These are phyloP conservation scores for Brassica carinata DNA, from an alignment of 345 rosid species.

Conservation along the genomic window DNA sequence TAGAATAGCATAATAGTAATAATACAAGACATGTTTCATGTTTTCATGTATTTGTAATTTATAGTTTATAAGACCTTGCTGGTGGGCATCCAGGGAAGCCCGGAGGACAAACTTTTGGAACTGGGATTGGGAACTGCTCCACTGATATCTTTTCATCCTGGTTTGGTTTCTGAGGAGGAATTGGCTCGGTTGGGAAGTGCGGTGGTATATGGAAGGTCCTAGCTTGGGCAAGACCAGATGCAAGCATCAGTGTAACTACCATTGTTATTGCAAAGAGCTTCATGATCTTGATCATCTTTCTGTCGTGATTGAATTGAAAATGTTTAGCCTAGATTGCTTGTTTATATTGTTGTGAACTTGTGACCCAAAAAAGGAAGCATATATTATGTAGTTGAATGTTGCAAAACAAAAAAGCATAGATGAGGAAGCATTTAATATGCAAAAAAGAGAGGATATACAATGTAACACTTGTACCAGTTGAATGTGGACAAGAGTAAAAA, in stretches of 20 bases:
- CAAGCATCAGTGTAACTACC: neutral
- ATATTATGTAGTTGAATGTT: neutral
- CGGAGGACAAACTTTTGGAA: neutral
- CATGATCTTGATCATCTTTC: conserved; percentile 8
- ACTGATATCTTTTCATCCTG: neutral
- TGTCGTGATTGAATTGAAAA: neutral
- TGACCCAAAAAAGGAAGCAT: neutral
- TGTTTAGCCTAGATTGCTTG: neutral
- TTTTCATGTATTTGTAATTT: neutral
- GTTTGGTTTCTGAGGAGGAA: neutral
- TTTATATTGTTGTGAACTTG: neutral
- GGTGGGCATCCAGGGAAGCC: neutral
- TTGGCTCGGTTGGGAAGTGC: neutral
- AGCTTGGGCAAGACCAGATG: neutral
- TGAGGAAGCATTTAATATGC: neutral
- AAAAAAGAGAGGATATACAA: neutral
- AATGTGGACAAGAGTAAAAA: too few relatives aligned
- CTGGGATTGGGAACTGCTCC: conserved; percentile 5
- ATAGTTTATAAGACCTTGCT: neutral
- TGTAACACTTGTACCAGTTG: too few relatives aligned
- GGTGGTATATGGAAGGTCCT: neutral
- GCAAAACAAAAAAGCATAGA: neutral
- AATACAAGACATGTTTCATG: neutral
- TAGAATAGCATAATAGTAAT: neutral
- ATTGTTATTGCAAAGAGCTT: neutral